These are phyloP conservation scores for Phaseolus lunatus DNA, from an alignment of 306 rosid genomes.

Conservation along the genomic window DNA sequence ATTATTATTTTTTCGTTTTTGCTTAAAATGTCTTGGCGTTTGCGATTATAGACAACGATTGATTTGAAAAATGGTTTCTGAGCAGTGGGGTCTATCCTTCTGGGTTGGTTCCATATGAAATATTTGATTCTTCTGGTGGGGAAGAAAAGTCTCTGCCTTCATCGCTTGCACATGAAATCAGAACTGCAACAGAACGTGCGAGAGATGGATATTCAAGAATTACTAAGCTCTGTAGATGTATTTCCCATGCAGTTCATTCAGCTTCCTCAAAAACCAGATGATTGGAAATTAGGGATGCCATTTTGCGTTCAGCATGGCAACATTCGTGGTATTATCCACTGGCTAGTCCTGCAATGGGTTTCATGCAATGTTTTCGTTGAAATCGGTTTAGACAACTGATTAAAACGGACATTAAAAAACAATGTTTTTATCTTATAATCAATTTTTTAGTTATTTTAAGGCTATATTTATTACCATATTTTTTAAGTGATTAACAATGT, in stretches of 20 bases:
- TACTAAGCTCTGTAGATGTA: slow-evolving; percentile 64
- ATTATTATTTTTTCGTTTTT: slow-evolving; percentile 23
- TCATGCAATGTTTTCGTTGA: neutral
- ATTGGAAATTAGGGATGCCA: slow-evolving; percentile 5
- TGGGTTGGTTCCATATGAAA: slow-evolving; percentile 69
- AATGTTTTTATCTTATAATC: neutral
- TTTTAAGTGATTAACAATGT: no score
- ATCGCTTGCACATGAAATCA: slow-evolving; percentile 57
- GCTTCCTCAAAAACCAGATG: slow-evolving; percentile 35
- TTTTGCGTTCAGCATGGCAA: no score
- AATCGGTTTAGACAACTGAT: no score
- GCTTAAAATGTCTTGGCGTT: slow-evolving; percentile 14
- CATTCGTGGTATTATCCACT: neutral
- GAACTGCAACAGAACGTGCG: slow-evolving; percentile 55
- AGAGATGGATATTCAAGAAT: slow-evolving; percentile 66
- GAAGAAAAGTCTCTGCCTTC: slow-evolving; percentile 41
- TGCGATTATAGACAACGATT: slow-evolving; percentile 20
- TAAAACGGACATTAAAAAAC: no score
- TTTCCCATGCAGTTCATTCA: slow-evolving; percentile 56
- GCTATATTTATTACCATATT: no score
- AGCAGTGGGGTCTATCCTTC: slow-evolving; percentile 85
- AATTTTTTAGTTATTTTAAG: no score
- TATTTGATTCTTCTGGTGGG: slow-evolving; percentile 43
- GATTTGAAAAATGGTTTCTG: slow-evolving; percentile 46
- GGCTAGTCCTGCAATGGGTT: neutral